Evolutionary conservation across 768 basidiomycete species (phyloP), one percentile per base, ranked within the genome.

Genomic region (Trametes cinnabarina): DNA sequence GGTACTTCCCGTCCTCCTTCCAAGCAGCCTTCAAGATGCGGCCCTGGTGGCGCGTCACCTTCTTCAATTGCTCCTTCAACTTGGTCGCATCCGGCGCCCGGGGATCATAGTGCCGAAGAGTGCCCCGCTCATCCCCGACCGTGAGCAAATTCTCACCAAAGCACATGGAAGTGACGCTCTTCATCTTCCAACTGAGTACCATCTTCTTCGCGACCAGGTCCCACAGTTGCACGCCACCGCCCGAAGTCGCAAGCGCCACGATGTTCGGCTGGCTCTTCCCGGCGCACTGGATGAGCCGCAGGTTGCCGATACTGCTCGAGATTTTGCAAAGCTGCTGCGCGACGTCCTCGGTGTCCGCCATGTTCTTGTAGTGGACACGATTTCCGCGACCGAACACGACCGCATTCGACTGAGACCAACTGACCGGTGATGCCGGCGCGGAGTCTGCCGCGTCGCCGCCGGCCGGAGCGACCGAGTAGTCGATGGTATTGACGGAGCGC

Each of bases 31-130:
- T 79, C 34, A 83, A 82, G 43, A 91, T 84, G 59, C 81, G 77
- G 4, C 82, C 80, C 54, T 85, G 82, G 69, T 94, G 91, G 1
- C 88, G 79, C 10, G 81, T 80, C 48, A 88, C 73, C 66, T 86
- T 85, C 60, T 78, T 80, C 15, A 82, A 80, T 65, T 86, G 84
- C 67, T 90, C 88, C 54, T 68, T 72, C 65, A 80, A 75, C 70
- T 78, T 79, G 25, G 71, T 60, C 19, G 71, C 65, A 2, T 76
- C 72, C 23, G 68, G 70, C 22, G 87, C 75, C 19, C 89, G 73
- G 1, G 86, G 87, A 68, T 92, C 89, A 65, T 83, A 88, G 68
- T 89, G 85, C 60, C 84, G 80, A 54, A 94, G 87, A 26, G 80
- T 78, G n/a, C 87, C 90, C 63, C 86, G 85, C 56, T 74, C 65